Evolutionary conservation across 1,284 basidiomycete species (phyloP).

Genomic region (Laetiporus sulphureus): DNA sequence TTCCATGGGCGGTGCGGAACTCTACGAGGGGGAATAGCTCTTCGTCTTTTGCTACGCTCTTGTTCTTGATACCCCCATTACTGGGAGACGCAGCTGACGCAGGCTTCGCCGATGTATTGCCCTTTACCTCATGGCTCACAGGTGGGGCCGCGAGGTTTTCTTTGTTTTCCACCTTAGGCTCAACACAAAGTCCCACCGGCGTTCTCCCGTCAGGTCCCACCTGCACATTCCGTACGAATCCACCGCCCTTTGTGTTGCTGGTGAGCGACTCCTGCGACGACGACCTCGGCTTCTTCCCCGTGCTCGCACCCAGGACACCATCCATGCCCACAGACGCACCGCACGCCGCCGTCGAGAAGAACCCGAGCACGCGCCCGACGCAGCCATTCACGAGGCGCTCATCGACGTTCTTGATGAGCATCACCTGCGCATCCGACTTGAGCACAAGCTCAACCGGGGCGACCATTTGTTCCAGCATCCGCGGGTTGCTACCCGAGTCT

Average conservation of each 20-base stretch:
- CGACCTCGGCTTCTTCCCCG: conserved; percentile 15
- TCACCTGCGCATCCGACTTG: conserved; percentile 57
- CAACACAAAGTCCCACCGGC: conserved; percentile 14
- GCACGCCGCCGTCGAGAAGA: conserved; percentile 19
- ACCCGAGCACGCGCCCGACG: conserved; percentile 30
- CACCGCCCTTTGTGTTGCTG: conserved; percentile 15
- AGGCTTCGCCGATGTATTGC: conserved; percentile 26
- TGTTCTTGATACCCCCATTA: conserved; percentile 23
- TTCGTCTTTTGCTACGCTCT: conserved; percentile 27
- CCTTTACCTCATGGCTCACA: conserved; percentile 21
- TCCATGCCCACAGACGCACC: conserved; percentile 13
- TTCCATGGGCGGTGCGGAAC: conserved; percentile 62
- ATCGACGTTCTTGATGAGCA: conserved; percentile 65
- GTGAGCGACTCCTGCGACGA: conserved; percentile 14
- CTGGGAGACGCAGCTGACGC: conserved; percentile 15
- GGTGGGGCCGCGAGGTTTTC: conserved; percentile 21
- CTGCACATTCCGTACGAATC: conserved; percentile 26
- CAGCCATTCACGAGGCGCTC: conserved; percentile 32
- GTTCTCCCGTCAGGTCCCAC: conserved; percentile 30
- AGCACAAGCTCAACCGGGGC: conserved; percentile 29
- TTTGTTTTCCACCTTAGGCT: conserved; percentile 21
- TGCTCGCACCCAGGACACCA: conserved; percentile 1
- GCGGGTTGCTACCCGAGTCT: conserved; percentile 36
- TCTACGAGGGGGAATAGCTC: conserved; percentile 69
- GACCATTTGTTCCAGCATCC: conserved; percentile 32